Base-by-base conservation (phyloP, 805 yeast species). In the Diddensiella caesifluorescens region DNA sequence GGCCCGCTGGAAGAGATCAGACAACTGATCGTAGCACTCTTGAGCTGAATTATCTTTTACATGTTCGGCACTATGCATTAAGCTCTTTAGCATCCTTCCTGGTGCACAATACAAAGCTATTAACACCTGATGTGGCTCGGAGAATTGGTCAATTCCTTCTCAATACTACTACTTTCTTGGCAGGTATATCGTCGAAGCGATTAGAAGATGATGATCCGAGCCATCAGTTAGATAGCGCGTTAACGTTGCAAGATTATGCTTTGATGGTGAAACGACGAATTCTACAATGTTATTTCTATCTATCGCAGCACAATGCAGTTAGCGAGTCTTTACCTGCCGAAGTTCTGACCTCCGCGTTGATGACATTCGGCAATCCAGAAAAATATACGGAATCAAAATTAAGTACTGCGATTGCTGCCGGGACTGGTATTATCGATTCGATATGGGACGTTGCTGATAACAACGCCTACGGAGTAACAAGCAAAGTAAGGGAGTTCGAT, bases 61-160 rank as follows among this genome's bases (percentile, higher is more conserved):
- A 77, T 49, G 69, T 79, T 4, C 70, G 82, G 46, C 69, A 75
- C 46, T 74, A 75, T 47, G 74, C 86, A 0, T 58, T 83, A 35
- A 69, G 78, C 1, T 78, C 84, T 35, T 55, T 83, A 13, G 52
- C 74, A 20, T 68, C 75, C 5, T 81, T 77, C 54, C 50, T 78
- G 39, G 44, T 38, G 12, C 52, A 53, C 42, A 70, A 68, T 41
- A 57, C 60, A 30, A 52, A 60, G 10, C 50, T 63, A 2, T 48
- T 75, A 0, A 68, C 73, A 2, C 59, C 61, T 4, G 73, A 71
- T 19, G 61, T 70, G 9, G 62, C 74, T 1, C 63, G 63, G 31
- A 65, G 75, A 13, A 58, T 77, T 6, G 70, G 76, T 12, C 69
- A 69, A 36, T 53, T 77, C 39, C 64, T 83, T 21, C 69, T 78